phyloP scores from a whole-genome alignment of 2,329 filamentous ascomycete species.

The Clonostachys chloroleuca region DNA sequence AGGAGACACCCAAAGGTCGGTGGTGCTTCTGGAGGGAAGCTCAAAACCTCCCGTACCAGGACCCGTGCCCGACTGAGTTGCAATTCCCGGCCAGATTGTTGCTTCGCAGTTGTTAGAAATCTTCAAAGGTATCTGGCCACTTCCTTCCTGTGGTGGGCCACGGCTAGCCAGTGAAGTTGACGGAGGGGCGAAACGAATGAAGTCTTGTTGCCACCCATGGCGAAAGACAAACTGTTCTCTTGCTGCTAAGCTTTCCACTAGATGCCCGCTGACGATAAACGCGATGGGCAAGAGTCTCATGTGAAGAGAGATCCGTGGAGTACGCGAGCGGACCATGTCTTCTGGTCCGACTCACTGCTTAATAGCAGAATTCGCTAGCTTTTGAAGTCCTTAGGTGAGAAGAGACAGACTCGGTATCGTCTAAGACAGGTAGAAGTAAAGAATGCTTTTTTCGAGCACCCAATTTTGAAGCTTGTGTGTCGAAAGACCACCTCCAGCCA shows the following conservation, averaged over 20 bases:
- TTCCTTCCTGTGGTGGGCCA: slow-evolving; percentile 21
- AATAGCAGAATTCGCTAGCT: no score
- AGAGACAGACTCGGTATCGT: no score
- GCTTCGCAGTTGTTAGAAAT: slow-evolving; percentile 70
- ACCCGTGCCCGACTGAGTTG: slow-evolving; percentile 66
- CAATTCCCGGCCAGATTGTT: slow-evolving; percentile 72
- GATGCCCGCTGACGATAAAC: background rate
- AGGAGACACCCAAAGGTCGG: slow-evolving; percentile 59
- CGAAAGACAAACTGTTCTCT: background rate
- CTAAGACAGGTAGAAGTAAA: no score
- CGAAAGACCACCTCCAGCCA: no score
- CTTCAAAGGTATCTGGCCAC: slow-evolving; percentile 51
- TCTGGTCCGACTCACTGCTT: no score
- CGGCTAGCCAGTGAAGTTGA: slow-evolving; percentile 8
- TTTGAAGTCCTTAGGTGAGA: no score
- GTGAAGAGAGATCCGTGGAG: no score
- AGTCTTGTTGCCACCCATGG: slow-evolving; percentile 14
- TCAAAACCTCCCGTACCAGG: slow-evolving; percentile 66
- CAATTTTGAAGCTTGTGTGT: no score
- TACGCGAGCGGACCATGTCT: no score
- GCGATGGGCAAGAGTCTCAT: background rate
- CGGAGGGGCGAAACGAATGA: slow-evolving; percentile 7
- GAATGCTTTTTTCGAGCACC: no score
- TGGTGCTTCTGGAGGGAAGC: slow-evolving; percentile 52
- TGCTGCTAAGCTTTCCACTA: background rate